Percentiles rank a stretch among this genome's conserved stretches.
phyloP scores from a whole-genome alignment of 1,284 basidiomycete genomes.

The Fomitopsis betulina region DNA sequence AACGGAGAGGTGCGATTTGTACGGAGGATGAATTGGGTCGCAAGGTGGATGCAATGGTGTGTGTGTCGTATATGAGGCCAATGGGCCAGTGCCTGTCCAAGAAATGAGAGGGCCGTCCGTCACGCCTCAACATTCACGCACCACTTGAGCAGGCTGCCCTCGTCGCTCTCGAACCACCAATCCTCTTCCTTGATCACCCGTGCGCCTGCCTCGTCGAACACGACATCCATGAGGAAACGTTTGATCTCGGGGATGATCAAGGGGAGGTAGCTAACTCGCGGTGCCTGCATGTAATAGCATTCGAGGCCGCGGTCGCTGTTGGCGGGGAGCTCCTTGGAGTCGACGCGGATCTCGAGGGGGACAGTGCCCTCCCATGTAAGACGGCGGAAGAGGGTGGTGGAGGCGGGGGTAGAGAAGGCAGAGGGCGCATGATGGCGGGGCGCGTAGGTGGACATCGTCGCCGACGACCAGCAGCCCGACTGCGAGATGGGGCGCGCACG shows the following conservation, averaged over 20 bases:
- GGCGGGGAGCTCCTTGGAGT: conserved; percentile 80
- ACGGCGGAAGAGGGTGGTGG: conserved; percentile 72
- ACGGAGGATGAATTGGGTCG: conserved; percentile 41
- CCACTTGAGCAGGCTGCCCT: conserved; percentile 77
- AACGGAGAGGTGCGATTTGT: conserved; percentile 57
- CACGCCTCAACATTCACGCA: conserved; percentile 32
- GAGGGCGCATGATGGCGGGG: conserved; percentile 48
- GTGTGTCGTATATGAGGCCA: conserved; percentile 86
- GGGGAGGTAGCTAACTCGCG: conserved; percentile 87
- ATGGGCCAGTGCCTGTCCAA: conserved; percentile 90
- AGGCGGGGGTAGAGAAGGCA: conserved; percentile 48
- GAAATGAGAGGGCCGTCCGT: neutral
- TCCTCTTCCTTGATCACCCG: conserved; percentile 76
- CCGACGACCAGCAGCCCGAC: conserved; percentile 2
- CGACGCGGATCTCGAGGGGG: conserved; percentile 80
- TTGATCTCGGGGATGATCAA: conserved; percentile 85
- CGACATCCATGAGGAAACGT: conserved; percentile 83
- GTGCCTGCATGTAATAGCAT: conserved; percentile 82
- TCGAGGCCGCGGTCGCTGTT: conserved; percentile 84
- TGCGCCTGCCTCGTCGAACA: conserved; percentile 78
- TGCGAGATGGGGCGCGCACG: conserved; percentile 8
- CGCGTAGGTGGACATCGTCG: conserved; percentile 55
- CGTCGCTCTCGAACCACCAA: conserved; percentile 92
- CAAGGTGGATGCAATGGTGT: conserved; percentile 57
- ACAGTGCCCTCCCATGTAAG: conserved; percentile 85